phyloP scores from a whole-genome alignment of 2,329 filamentous ascomycete species.

The Rhytidhysteron rufulum region DNA sequence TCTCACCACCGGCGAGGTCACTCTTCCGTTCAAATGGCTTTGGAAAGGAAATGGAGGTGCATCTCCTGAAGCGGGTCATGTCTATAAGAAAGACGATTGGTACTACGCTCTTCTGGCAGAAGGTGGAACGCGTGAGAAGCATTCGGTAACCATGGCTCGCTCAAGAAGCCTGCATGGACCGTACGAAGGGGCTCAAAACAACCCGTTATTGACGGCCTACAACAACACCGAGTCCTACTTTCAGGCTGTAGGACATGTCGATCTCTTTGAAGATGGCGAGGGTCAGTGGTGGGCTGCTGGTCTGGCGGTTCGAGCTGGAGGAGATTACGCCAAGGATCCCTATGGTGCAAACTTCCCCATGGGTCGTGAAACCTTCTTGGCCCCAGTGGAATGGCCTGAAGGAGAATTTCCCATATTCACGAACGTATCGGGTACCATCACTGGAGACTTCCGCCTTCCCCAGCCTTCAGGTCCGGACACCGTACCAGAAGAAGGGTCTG shows the following conservation, averaged over 20 bases:
- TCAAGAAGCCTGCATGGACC: conserved; percentile 13
- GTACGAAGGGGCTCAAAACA: too few relatives aligned
- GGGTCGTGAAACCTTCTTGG: conserved; percentile 53
- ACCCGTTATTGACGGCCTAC: conserved; percentile 40
- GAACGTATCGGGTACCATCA: too few relatives aligned
- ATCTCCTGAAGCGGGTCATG: conserved; percentile 28
- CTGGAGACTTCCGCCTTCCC: too few relatives aligned
- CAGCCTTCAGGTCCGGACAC: too few relatives aligned
- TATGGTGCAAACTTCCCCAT: conserved; percentile 36
- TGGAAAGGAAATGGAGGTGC: conserved; percentile 29
- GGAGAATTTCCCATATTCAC: conserved; percentile 31
- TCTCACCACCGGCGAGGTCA: conserved; percentile 19
- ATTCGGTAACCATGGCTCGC: conserved; percentile 26
- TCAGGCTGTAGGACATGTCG: conserved; percentile 55
- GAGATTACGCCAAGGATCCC: conserved; percentile 24
- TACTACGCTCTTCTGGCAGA: conserved; percentile 32
- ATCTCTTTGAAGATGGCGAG: conserved; percentile 50
- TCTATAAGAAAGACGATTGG: conserved; percentile 28
- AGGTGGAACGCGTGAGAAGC: conserved; percentile 26
- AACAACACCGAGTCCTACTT: conserved; percentile 22
- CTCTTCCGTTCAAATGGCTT: conserved; percentile 12
- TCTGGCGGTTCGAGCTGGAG: conserved; percentile 43
- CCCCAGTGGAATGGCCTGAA: conserved; percentile 47
- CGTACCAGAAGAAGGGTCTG: too few relatives aligned
- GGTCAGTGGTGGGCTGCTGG: conserved; percentile 54